Base-by-base conservation (phyloP, 345 rosid species). In the Ceriops tagal region DNA sequence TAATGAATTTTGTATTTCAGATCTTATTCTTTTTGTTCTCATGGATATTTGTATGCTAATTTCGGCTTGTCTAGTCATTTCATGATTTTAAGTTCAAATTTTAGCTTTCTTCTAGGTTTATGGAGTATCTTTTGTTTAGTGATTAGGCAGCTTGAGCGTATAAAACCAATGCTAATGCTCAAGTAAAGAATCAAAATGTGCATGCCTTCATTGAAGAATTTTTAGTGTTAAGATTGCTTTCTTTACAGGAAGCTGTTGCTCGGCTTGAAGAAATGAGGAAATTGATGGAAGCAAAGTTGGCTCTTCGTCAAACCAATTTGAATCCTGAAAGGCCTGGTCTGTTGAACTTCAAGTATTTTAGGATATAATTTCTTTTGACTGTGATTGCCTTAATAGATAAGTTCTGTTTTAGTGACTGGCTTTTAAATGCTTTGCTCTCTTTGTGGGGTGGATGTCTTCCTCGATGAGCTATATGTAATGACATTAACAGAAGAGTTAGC, bases 251-350 rank as follows among this genome's bases (percentile, higher is more conserved):
- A 86, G 90, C 89, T 65, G 83, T 73, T 76, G 93, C 92, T 75
- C 98, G 97, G 43, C 88, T 85, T 49, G 98, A 90, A 70, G 99
- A 96, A 79, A 82, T 89, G 35, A 92, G 83, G 88, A 92, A 89
- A 78, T 84, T 89, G 6, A 71, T 86, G 20, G 98, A 92, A 75
- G 88, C 90, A 19, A 96, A 92, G 78, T 47, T 84, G 81, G 77
- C 87, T 73, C 99, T 96, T 83, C 99, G 99, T 71, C 97, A 85
- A 52, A 87, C 77, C 73, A 96, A 96, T 60, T 82, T 96, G 84
- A 90, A 88, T 80, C 98, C 99, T 34, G 92, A 90, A 76, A 81
- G 98, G 65, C 98, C 98, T 73, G 99, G 99, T 95, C 71, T 27
- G 90, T 82, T 20, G 53, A 10, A 19, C 46, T 69, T 24, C 59